Base-by-base conservation (phyloP, 1,284 basidiomycete genomes). In the Rhodotorula sp. region DNA sequence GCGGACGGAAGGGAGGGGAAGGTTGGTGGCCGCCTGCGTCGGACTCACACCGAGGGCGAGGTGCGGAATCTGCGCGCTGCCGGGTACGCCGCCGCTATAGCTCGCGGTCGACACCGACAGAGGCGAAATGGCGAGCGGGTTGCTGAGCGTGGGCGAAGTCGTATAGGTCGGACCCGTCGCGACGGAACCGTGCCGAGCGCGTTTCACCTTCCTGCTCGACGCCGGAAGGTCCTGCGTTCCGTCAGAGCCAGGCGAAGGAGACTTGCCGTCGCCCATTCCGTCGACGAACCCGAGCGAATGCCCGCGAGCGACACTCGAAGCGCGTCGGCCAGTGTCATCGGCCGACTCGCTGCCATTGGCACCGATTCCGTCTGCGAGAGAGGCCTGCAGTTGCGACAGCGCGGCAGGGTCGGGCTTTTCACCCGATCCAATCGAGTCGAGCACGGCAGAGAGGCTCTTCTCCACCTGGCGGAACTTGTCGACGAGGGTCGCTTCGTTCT, bases 401-500 rank as follows among this genome's bases (percentile, higher is more conserved):
- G 64, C 58, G 4, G 8, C 34, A 0, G 66, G 64, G 50, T 71
- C 70, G 44, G 73, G 73, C n/a, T 56, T 56, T n/a, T 67, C 65
- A 54, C 73, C 73, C 8, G 70, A 60, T 21, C 58, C 60, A 45
- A 74, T 66, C 58, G 73, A 68, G 53, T 71, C 58, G 52, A 74
- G 61, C 42, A 74, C 60, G 23, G 53, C 27, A 0, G 69, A 69
- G 41, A 74, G 64, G 4, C 60, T 63, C 27, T 66, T 66, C 44
- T 74, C 70, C 42, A 74, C 66, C 44, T 52, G 53, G 53, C 67
- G 66, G 50, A 72, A 69, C 62, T 72, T 71, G 60, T 68, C 70
- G 25, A 54, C 55, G 12, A 73, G 65, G 16, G 62, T 62, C 21
- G 53, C 7, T 12, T 68, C 67, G 44, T 34, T 52, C 34, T 45